Percentiles rank a stretch among this genome's conserved stretches.
These are phyloP conservation scores for Fagopyrum esculentum DNA, from an alignment of 148 eudicot genomes.

Conservation along the genomic window DNA sequence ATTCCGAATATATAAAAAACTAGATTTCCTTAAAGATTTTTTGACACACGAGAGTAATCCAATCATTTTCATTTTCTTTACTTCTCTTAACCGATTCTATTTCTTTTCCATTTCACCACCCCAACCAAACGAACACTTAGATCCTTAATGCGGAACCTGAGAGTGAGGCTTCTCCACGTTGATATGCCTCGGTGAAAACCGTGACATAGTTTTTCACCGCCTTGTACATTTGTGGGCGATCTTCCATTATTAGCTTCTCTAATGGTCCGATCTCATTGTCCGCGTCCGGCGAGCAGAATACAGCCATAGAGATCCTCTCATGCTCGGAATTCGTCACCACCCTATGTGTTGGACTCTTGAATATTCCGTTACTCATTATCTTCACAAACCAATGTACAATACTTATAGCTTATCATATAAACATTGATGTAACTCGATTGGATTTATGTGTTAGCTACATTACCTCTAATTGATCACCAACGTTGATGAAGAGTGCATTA, in stretches of 20 bases:
- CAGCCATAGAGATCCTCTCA: conserved; percentile 33
- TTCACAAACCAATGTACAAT: conserved; percentile 11
- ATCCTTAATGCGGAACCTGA: conserved; percentile 13
- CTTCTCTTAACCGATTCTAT: too few species aligned
- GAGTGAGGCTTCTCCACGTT: conserved; percentile 17
- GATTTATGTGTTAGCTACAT: neutral
- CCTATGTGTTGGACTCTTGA: conserved; percentile 43
- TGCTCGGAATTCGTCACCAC: conserved; percentile 29
- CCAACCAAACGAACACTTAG: neutral
- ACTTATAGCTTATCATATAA: too few species aligned
- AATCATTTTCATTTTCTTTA: too few species aligned
- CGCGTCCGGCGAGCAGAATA: conserved; percentile 27
- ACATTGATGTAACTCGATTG: neutral
- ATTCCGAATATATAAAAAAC: too few species aligned
- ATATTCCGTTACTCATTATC: conserved; percentile 45
- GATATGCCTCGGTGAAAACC: conserved; percentile 15
- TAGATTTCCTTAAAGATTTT: too few species aligned
- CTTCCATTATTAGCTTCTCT: conserved; percentile 21
- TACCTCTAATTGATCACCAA: conserved; percentile 56
- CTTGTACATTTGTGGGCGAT: conserved; percentile 33
- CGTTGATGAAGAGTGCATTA: conserved; percentile 36
- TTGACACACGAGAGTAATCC: too few species aligned
- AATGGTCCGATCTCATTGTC: conserved; percentile 25
- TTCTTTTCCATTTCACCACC: too few species aligned
- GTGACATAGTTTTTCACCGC: conserved; percentile 22